Conservation (phyloP, 208 protist genomes). For the Plasmodiophora brassicae region DNA sequence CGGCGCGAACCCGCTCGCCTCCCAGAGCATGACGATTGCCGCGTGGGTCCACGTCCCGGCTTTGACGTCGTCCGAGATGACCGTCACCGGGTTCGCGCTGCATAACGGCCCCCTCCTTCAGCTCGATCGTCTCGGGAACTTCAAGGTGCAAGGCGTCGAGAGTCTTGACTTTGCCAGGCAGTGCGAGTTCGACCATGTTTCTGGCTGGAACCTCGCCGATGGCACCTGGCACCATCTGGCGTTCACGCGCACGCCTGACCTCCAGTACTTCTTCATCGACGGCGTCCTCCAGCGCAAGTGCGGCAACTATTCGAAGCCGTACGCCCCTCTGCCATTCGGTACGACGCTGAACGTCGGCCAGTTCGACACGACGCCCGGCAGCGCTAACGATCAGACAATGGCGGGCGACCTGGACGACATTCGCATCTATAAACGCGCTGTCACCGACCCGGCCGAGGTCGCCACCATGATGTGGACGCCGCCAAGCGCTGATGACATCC, state of each 20-base stretch:
- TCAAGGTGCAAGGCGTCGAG: not conserved
- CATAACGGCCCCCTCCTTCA: not conserved
- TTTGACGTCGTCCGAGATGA: not conserved
- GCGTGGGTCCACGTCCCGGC: not conserved
- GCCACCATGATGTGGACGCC: not conserved
- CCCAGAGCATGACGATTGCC: not conserved
- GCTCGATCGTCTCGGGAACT: not conserved
- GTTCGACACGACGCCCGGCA: not conserved
- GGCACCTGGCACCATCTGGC: not conserved
- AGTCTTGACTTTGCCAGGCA: not conserved
- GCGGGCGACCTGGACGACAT: not conserved
- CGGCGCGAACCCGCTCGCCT: not conserved
- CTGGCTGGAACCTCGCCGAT: not conserved
- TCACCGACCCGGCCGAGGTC: not conserved
- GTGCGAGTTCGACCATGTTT: not conserved
- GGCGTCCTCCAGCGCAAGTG: not conserved
- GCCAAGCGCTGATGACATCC: not conserved
- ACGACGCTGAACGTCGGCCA: not conserved
- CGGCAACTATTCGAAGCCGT: not conserved
- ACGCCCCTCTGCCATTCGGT: not conserved
- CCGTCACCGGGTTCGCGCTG: not conserved
- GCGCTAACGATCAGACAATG: not conserved
- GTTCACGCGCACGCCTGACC: not conserved
- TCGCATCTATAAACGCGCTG: not conserved
- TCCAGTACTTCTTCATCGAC: not conserved